These are phyloP conservation scores for Lentinula detonsa DNA, from an alignment of 768 basidiomycete species.

Conservation along the genomic window DNA sequence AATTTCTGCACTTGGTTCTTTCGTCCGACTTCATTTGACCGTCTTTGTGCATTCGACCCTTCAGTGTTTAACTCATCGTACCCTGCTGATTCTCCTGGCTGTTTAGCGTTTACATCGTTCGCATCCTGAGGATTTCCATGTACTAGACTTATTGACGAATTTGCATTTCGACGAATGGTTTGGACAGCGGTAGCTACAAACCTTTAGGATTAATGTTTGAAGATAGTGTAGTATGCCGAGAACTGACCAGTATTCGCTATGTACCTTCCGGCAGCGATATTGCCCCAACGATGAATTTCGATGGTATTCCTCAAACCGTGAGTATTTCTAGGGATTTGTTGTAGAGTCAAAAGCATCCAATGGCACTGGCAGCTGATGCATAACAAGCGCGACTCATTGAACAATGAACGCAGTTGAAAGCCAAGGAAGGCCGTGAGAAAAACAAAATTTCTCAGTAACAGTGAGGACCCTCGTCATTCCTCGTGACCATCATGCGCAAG, in stretches of 20 bases:
- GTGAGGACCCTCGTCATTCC: not conserved
- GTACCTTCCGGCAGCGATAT: not conserved
- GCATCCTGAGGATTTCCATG: not conserved
- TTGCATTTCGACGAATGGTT: not conserved
- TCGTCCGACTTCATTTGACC: not conserved
- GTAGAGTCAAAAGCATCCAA: not conserved
- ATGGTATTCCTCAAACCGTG: not conserved
- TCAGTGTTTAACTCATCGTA: not conserved
- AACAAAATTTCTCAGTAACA: not conserved
- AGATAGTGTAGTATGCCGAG: not conserved
- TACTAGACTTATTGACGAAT: not conserved
- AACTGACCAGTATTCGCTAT: not conserved
- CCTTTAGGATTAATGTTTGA: not conserved
- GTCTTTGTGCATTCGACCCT: not conserved
- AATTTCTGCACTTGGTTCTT: not conserved
- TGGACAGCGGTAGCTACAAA: not conserved
- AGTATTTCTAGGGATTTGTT: not conserved
- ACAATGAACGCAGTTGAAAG: not conserved
- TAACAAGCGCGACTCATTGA: not conserved
- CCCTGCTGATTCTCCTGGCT: not conserved
- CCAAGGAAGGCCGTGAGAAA: not conserved
- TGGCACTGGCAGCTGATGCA: not conserved
- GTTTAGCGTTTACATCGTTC: not conserved
- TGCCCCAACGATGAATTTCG: not conserved
- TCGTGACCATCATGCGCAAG: not conserved